A percentile compares a stretch with the other conserved stretches of the same genome.
phyloP scores from a whole-genome alignment of 208 protist genomes.

The Trichomonas gallinae region DNA sequence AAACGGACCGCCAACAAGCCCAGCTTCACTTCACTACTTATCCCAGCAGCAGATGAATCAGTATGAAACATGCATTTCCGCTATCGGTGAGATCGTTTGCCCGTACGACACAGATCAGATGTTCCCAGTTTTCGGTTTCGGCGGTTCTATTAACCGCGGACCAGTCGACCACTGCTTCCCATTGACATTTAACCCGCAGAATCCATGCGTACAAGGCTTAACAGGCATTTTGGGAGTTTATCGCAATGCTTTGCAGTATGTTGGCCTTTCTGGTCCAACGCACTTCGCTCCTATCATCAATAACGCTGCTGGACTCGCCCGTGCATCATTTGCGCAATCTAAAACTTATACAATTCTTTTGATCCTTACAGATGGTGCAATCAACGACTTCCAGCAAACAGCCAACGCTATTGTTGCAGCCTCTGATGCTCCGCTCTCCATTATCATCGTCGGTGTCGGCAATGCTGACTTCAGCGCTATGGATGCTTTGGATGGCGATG shows the following conservation, averaged over 20 bases:
- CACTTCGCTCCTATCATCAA: conserved; percentile 46
- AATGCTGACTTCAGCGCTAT: conserved; percentile 63
- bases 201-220: conserved; percentile 36
- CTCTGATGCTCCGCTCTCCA: conserved; percentile 56
- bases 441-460: conserved; percentile 72
- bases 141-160: conserved; percentile 11
- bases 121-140: conserved; percentile 47
- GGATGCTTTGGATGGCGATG: conserved; percentile 64
- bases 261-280: conserved; percentile 49
- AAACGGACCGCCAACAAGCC: conserved; percentile 28
- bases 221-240: conserved; percentile 45
- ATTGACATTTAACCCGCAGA: conserved; percentile 26
- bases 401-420: conserved; percentile 39
- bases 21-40: conserved; percentile 34
- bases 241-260: conserved; percentile 28
- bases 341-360: conserved; percentile 59
- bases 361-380: conserved; percentile 66
- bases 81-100: conserved; percentile 37
- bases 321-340: conserved; percentile 12
- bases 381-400: conserved; percentile 38
- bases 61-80: conserved; percentile 31
- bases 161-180: neutral
- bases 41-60: neutral
- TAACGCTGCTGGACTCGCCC: conserved; percentile 28
- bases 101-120: conserved; percentile 44